Evolutionary conservation across 108 stramenopile genomes (phyloP).

Genomic region (Stephanodiscus minutulus): DNA sequence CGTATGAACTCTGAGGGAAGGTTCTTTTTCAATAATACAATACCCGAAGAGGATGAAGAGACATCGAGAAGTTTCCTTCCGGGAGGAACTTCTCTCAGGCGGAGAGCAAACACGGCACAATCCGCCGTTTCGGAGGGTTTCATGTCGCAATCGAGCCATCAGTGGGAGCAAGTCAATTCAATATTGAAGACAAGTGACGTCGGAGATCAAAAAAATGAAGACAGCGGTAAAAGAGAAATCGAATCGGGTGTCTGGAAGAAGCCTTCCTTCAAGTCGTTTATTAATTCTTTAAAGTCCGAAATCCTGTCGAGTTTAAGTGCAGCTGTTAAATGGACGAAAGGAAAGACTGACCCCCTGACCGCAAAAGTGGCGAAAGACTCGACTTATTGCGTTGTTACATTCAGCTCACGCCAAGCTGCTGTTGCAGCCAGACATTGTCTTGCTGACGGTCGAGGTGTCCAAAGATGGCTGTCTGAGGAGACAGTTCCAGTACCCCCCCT

Average conservation of each 20-base stretch:
- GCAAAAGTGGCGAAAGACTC: slow-evolving; percentile 63
- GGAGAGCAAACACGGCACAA: slow-evolving; percentile 36
- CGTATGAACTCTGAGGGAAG: slow-evolving; percentile 48
- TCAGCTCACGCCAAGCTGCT: slow-evolving; percentile 86
- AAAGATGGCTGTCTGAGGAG: slow-evolving; percentile 65
- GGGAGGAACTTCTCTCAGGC: slow-evolving; percentile 35
- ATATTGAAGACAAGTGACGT: slow-evolving; percentile 31
- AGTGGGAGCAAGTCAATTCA: slow-evolving; percentile 51
- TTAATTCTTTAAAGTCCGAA: slow-evolving; percentile 10
- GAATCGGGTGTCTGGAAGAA: slow-evolving; percentile 48
- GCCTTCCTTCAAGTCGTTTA: slow-evolving; percentile 29
- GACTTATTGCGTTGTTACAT: slow-evolving; percentile 88
- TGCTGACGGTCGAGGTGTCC: slow-evolving; percentile 77
- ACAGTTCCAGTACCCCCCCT: slow-evolving; percentile 80
- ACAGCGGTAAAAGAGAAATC: slow-evolving; percentile 22
- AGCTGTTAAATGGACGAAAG: slow-evolving; percentile 42
- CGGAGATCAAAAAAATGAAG: slow-evolving; percentile 13
- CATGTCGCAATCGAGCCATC: slow-evolving; percentile 22
- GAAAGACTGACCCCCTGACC: slow-evolving; percentile 34
- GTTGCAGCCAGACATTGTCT: slow-evolving; percentile 83
- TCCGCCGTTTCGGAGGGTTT: slow-evolving; percentile 30
- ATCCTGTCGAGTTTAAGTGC: slow-evolving; percentile 26
- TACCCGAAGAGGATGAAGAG: slow-evolving; percentile 19
- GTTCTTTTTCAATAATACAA: slow-evolving; percentile 34
- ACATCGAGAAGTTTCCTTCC: neutral